Evolutionary conservation across 2,329 filamentous ascomycete genomes (phyloP).

Genomic region (Calonectria crousiana): DNA sequence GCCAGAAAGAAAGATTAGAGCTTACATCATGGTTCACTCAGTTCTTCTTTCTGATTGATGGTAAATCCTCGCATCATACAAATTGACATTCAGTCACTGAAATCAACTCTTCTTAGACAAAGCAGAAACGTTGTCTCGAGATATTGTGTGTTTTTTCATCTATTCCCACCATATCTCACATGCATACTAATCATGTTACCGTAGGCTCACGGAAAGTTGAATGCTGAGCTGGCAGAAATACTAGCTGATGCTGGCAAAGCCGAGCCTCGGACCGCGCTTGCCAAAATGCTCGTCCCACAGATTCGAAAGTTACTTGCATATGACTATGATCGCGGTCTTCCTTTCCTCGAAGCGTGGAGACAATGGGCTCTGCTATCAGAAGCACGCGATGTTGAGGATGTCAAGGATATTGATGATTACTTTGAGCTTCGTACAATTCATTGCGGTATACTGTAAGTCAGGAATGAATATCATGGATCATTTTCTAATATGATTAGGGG

Average conservation of each 20-base stretch:
- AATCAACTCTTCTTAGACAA: neutral
- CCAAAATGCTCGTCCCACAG: neutral
- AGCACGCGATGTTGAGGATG: neutral
- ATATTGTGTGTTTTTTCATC: neutral
- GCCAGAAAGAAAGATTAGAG: neutral
- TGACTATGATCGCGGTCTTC: neutral
- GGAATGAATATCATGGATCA: neutral
- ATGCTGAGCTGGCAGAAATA: neutral
- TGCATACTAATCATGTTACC: neutral
- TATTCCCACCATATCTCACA: neutral
- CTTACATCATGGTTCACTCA: neutral
- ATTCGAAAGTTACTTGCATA: neutral
- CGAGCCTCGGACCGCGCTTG: neutral
- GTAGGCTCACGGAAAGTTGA: neutral
- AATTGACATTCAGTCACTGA: neutral
- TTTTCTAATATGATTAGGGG: neutral
- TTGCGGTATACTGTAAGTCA: neutral
- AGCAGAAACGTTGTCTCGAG: neutral
- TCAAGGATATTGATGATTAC: neutral
- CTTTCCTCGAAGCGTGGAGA: neutral
- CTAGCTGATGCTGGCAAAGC: neutral
- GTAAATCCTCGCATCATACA: neutral
- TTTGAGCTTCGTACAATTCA: neutral
- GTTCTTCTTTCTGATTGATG: conserved; percentile 6
- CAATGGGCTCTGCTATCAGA: neutral